Conservation (phyloP, 805 yeast species). For the Myxozyma kluyveri region DNA sequence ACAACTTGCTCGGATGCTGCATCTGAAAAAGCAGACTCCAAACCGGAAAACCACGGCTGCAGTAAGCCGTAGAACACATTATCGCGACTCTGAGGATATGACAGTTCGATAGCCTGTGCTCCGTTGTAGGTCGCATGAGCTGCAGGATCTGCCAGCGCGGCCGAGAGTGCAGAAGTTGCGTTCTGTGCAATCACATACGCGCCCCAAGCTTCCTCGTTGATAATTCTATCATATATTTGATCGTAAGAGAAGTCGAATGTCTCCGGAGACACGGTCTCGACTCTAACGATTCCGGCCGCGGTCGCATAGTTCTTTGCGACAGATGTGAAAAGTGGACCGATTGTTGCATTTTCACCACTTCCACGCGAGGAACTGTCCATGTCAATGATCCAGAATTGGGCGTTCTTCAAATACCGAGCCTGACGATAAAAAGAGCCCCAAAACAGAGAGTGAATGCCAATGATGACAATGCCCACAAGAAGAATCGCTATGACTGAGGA, state of each 20-base stretch:
- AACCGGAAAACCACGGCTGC: slow-evolving; percentile 42
- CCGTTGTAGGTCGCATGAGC: slow-evolving; percentile 33
- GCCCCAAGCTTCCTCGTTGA: slow-evolving; percentile 63
- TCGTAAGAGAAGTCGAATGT: slow-evolving; percentile 37
- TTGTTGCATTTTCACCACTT: slow-evolving; percentile 26
- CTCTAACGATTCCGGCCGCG: slow-evolving; percentile 37
- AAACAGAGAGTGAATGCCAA: slow-evolving; percentile 45
- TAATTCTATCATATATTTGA: slow-evolving; percentile 47
- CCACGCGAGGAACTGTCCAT: slow-evolving; percentile 37
- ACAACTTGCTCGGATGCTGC: not conserved
- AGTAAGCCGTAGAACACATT: slow-evolving; percentile 49
- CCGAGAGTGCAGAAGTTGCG: slow-evolving; percentile 44
- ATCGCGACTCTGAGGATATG: slow-evolving; percentile 66
- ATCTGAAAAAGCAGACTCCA: slow-evolving; percentile 36
- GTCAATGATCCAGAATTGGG: slow-evolving; percentile 43
- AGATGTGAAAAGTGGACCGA: slow-evolving; percentile 37
- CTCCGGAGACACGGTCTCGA: slow-evolving; percentile 37
- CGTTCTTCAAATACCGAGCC: slow-evolving; percentile 36
- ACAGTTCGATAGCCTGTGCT: slow-evolving; percentile 40
- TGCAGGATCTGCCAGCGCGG: slow-evolving; percentile 43
- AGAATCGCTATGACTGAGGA: no score
- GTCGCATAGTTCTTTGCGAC: slow-evolving; percentile 14
- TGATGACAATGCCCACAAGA: no score
- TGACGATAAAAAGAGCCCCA: slow-evolving; percentile 49
- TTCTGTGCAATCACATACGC: slow-evolving; percentile 55